phyloP scores from a whole-genome alignment of 495 filamentous ascomycete genomes.

The Lentithecium fluviatile region DNA sequence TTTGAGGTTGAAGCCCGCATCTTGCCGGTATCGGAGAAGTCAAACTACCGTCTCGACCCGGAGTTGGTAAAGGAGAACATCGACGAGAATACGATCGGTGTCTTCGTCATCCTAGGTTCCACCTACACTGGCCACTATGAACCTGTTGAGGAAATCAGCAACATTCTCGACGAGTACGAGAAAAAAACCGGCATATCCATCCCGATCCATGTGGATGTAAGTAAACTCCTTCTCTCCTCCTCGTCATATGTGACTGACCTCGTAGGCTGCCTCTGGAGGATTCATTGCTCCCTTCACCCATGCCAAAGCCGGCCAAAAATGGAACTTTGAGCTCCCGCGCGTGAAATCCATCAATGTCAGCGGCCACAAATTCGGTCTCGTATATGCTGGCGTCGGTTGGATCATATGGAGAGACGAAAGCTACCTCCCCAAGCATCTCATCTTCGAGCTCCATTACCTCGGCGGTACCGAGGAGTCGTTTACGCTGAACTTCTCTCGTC shows the following conservation, averaged over 20 bases:
- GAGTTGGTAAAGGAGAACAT: slow-evolving; percentile 63
- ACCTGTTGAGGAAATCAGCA: slow-evolving; percentile 66
- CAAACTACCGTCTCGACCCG: slow-evolving; percentile 62
- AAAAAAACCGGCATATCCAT: slow-evolving; percentile 63
- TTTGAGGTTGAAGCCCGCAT: slow-evolving; percentile 76
- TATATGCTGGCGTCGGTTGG: slow-evolving; percentile 73
- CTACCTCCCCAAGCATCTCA: slow-evolving; percentile 65
- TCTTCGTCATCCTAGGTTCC: slow-evolving; percentile 71
- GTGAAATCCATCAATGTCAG: slow-evolving; percentile 75
- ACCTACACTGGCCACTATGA: slow-evolving; percentile 79
- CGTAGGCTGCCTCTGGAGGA: slow-evolving; percentile 62
- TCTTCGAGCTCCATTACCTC: slow-evolving; percentile 75
- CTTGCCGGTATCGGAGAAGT: slow-evolving; percentile 63
- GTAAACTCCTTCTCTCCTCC: neutral
- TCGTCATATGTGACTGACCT: neutral
- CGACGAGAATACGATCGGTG: slow-evolving; percentile 76
- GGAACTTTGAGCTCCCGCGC: slow-evolving; percentile 68
- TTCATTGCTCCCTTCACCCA: slow-evolving; percentile 73
- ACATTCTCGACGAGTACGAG: slow-evolving; percentile 66
- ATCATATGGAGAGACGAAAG: slow-evolving; percentile 70
- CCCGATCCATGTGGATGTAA: slow-evolving; percentile 68
- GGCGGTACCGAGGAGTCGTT: slow-evolving; percentile 72
- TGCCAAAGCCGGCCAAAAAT: slow-evolving; percentile 59
- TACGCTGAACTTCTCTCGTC: slow-evolving; percentile 74
- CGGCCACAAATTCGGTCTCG: slow-evolving; percentile 73